Base-by-base conservation (phyloP, 1,284 basidiomycete species). In the Tausonia pullulans region DNA sequence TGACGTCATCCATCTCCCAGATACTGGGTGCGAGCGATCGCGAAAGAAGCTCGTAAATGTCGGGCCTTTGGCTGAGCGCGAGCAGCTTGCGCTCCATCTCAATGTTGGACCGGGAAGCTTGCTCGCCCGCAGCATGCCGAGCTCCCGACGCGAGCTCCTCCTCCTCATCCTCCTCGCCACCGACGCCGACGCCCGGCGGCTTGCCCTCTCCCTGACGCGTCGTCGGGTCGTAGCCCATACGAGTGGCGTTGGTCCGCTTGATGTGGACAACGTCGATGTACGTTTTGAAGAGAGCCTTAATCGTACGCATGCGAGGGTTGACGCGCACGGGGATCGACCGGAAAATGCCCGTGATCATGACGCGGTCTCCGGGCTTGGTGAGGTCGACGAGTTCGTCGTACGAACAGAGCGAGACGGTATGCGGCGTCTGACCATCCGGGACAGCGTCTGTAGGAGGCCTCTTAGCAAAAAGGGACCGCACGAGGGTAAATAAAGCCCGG, bases 1-100 rank as follows among this genome's bases (percentile, higher is more conserved):
- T 98, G 68, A 98, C 91, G 72, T 98, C 95, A 52, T 98, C 94
- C 90, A 98, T 88, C 74, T 93, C 91, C 86, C 91, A 98, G 70
- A 98, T 95, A 43, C 87, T 89, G 8, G 95, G 96, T 1, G 95
- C 95, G 67, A 98, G 82, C 2, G 87, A 90, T 45, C 87, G 80
- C 11, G 94, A 79, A 1, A 98, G 81, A 51, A 90, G 77, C 4
- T 95, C 90, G 75, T 98, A 98, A 52, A 96, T 80, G 74, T 97
- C 93, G 3, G 84, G 83, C 60, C 85, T 79, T 67, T 81, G 77
- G 67, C 88, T 88, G 44, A 97, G 82, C 52, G 86, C 81, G 49
- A 81, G 76, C 50, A 93, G 75, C 71, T 83, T 84, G 67, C 78
- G 76, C 72, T 83, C 81, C 71, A 83, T 78, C 70, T 81, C 79